Percentiles rank a stretch among this genome's conserved stretches.
Conservation (phyloP, 2,329 filamentous ascomycete genomes). For the Alternaria metachromatica region DNA sequence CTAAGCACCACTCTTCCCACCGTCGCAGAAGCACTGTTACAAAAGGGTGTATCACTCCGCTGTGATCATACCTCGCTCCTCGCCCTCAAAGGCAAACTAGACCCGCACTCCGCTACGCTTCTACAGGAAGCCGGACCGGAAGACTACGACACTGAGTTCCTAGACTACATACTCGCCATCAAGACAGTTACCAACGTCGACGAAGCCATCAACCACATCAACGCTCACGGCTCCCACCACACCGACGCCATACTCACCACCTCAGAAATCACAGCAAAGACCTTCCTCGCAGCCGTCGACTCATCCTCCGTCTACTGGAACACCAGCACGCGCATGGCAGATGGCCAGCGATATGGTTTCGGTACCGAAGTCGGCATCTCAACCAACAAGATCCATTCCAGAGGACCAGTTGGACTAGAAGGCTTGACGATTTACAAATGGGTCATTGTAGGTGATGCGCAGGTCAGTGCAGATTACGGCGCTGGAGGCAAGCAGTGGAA, state of each 20-base stretch:
- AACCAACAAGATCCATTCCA: slow-evolving; percentile 97
- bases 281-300: slow-evolving; percentile 85
- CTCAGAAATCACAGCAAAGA: slow-evolving; percentile 70
- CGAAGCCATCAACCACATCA: slow-evolving; percentile 86
- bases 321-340: slow-evolving; percentile 89
- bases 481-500: slow-evolving; percentile 62
- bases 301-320: slow-evolving; percentile 97
- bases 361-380: slow-evolving; percentile 98
- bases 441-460: slow-evolving; percentile 81
- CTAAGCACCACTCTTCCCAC: slow-evolving; percentile 71
- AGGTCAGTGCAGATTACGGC: slow-evolving; percentile 78
- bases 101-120: slow-evolving; percentile 49
- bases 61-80: slow-evolving; percentile 76
- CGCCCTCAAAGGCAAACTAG: slow-evolving; percentile 61
- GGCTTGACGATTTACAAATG: slow-evolving; percentile 98
- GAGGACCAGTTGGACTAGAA: slow-evolving; percentile 92
- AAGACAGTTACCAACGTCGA: slow-evolving; percentile 72
- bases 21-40: slow-evolving; percentile 75
- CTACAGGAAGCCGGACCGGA: slow-evolving; percentile 70
- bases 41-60: slow-evolving; percentile 79
- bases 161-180: slow-evolving; percentile 83
- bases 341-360: slow-evolving; percentile 97
- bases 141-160: slow-evolving; percentile 89
- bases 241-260: slow-evolving; percentile 89
- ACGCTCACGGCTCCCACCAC: slow-evolving; percentile 88